Conservation (phyloP, 306 rosid genomes). For the Trichosanthes cucumerina region DNA sequence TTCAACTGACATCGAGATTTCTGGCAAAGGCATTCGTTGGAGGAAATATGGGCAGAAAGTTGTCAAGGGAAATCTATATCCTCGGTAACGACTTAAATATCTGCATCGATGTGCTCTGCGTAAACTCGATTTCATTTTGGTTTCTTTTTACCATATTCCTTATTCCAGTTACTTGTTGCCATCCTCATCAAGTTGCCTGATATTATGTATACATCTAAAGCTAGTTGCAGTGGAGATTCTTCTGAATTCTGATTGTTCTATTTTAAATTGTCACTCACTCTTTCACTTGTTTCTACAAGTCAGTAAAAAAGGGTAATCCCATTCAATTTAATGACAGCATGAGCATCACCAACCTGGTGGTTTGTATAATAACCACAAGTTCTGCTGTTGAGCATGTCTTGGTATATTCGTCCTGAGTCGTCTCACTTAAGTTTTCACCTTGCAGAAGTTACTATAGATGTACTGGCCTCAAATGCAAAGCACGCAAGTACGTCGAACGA, state of each 20-base stretch:
- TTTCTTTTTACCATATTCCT: not conserved
- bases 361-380: not conserved
- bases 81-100: constrained; percentile 35
- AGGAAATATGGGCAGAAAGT: constrained; percentile 98
- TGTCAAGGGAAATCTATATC: constrained; percentile 85
- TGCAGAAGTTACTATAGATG: constrained; percentile 94
- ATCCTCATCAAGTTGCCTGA: not conserved
- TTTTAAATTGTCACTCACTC: not conserved
- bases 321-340: not conserved
- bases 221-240: not conserved
- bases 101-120: not conserved
- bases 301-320: not conserved
- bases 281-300: not conserved
- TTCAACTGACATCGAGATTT: constrained; percentile 42
- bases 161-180: not conserved
- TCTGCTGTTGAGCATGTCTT: not conserved
- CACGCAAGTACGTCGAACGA: constrained; percentile 85
- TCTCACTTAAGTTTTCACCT: not conserved
- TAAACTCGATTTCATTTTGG: not conserved
- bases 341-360: not conserved
- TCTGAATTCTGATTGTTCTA: not conserved
- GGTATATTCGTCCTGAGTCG: not conserved
- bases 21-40: constrained; percentile 89
- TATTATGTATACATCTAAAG: not conserved
- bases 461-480: constrained; percentile 65